These are phyloP conservation scores for Fusarium setosum DNA, from an alignment of 2,329 filamentous ascomycete genomes.

Conservation along the genomic window DNA sequence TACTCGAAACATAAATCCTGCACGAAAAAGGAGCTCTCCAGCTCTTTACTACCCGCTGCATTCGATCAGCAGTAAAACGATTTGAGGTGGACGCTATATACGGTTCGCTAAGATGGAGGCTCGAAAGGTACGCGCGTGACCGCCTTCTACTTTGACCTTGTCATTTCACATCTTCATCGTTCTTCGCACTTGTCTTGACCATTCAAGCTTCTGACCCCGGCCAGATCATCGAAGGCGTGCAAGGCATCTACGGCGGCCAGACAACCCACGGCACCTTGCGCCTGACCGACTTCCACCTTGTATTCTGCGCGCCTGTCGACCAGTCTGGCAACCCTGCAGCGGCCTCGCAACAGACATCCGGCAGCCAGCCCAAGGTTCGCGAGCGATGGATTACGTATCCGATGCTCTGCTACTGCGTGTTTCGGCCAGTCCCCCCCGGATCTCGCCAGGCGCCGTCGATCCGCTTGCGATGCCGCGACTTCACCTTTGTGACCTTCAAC, in stretches of 20 bases:
- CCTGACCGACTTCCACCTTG: constrained; percentile 71
- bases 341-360: constrained; percentile 24
- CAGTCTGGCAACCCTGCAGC: constrained; percentile 39
- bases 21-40: background rate
- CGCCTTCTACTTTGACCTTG: background rate
- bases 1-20: background rate
- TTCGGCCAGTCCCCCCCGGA: constrained; percentile 77
- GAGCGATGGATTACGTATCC: constrained; percentile 96
- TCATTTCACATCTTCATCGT: background rate
- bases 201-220: constrained; percentile 29
- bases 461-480: constrained; percentile 90
- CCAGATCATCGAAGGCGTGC: constrained; percentile 67
- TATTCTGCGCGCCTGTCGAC: constrained; percentile 60
- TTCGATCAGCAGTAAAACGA: background rate
- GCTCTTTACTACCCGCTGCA: background rate
- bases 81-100: constrained; percentile 6
- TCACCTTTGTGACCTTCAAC: constrained; percentile 92
- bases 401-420: constrained; percentile 84
- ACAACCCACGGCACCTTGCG: constrained; percentile 67
- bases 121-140: constrained; percentile 50
- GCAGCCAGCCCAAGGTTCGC: constrained; percentile 52
- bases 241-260: constrained; percentile 69
- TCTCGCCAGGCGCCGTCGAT: constrained; percentile 83
- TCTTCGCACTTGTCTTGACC: background rate
- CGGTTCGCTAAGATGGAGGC: constrained; percentile 50